phyloP scores from a whole-genome alignment of 352 stramenopile genomes.

The Phytophthora capsici region DNA sequence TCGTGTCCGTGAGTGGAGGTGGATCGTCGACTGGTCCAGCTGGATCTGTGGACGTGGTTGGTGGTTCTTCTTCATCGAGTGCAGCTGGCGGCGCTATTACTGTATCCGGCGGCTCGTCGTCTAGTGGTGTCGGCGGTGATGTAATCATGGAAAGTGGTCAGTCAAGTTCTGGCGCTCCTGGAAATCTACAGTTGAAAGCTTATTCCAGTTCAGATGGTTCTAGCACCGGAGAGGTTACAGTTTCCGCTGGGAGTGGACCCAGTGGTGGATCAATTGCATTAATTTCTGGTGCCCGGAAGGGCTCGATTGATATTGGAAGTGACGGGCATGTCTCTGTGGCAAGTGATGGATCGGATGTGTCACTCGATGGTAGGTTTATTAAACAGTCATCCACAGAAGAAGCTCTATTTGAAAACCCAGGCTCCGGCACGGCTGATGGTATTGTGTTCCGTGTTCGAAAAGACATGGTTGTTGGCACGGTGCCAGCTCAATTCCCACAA shows the following conservation, averaged over 20 bases:
- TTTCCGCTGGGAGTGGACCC: constrained; percentile 18
- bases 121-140: constrained; percentile 26
- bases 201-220: constrained; percentile 11
- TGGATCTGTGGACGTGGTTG: constrained; percentile 18
- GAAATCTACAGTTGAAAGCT: constrained; percentile 15
- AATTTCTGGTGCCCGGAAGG: constrained; percentile 23
- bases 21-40: neutral
- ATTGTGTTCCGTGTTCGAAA: constrained; percentile 48
- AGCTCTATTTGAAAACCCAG: constrained; percentile 28
- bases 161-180: constrained; percentile 1
- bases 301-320: constrained; percentile 24
- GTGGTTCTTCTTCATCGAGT: constrained; percentile 25
- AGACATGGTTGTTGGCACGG: constrained; percentile 56
- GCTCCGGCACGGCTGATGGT: constrained; percentile 33
- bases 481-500: constrained; percentile 86
- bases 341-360: constrained; percentile 22
- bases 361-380: constrained; percentile 22
- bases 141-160: constrained; percentile 23
- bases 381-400: constrained; percentile 32
- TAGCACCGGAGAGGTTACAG: constrained; percentile 9
- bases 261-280: constrained; percentile 37
- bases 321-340: constrained; percentile 23
- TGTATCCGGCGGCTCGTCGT: constrained; percentile 29
- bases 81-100: constrained; percentile 16
- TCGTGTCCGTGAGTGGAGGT: constrained; percentile 15